Conservation (phyloP, 352 stramenopile genomes). For the Phytophthora constricta region DNA sequence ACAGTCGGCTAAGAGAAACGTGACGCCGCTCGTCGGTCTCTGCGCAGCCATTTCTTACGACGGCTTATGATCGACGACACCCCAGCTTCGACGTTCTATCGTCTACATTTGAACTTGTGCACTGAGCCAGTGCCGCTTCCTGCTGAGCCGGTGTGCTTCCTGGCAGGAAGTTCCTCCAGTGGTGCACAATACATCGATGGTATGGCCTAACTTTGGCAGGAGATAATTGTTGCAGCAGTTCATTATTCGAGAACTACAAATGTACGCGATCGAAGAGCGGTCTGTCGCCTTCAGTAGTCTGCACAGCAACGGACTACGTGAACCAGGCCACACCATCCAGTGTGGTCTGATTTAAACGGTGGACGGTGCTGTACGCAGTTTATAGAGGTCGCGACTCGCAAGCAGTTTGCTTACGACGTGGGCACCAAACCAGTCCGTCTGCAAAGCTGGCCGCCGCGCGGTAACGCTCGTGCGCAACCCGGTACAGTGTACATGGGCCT, state of each 20-base stretch:
- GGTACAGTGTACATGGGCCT: not conserved
- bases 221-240: too few relatives aligned
- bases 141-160: slow-evolving; percentile 2
- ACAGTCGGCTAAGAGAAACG: slow-evolving; percentile 6
- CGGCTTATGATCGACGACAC: too few relatives aligned
- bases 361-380: too few relatives aligned
- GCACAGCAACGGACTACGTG: too few relatives aligned
- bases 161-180: too few relatives aligned
- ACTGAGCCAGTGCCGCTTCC: slow-evolving; percentile 11
- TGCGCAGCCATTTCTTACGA: not conserved
- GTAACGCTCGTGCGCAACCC: not conserved
- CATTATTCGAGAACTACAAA: too few relatives aligned
- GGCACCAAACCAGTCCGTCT: too few relatives aligned
- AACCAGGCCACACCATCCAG: too few relatives aligned
- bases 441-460: not conserved
- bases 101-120: slow-evolving; percentile 26
- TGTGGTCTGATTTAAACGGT: slow-evolving; percentile 3
- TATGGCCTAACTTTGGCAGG: too few relatives aligned
- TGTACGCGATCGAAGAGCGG: too few relatives aligned
- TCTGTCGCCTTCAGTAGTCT: too few relatives aligned
- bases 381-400: not conserved
- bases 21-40: not conserved
- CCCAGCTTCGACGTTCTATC: slow-evolving; percentile 6
- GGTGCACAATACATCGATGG: too few relatives aligned
- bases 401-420: slow-evolving; percentile 6